A percentile compares a stretch with the other conserved stretches of the same genome.
phyloP scores from a whole-genome alignment of 108 stramenopile species.

The Cyclostephanos tholiformis region DNA sequence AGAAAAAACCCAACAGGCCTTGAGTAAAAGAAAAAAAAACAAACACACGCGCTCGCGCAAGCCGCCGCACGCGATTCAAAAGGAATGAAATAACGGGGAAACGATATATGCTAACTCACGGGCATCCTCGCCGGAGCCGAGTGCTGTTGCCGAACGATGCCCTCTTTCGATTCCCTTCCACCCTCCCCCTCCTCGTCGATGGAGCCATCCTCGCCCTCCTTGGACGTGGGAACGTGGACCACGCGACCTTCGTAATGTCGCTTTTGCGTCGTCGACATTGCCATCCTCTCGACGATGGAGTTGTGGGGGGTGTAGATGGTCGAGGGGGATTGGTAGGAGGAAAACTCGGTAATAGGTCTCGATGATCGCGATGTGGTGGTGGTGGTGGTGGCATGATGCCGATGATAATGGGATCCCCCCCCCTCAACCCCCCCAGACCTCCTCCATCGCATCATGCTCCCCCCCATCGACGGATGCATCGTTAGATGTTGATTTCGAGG shows the following conservation, averaged over 20 bases:
- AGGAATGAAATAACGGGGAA: too few species aligned
- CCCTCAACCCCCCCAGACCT: not conserved
- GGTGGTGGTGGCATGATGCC: not conserved
- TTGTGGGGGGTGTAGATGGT: conserved; percentile 12
- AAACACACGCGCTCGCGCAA: too few species aligned
- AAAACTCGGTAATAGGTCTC: not conserved
- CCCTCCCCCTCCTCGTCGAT: conserved; percentile 1
- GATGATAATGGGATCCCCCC: not conserved
- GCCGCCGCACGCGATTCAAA: not conserved
- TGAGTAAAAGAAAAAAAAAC: too few species aligned
- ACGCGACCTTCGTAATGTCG: conserved; percentile 11
- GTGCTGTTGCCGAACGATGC: not conserved
- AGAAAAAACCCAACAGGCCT: too few species aligned
- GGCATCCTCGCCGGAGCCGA: conserved; percentile 31
- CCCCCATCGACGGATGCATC: conserved; percentile 4
- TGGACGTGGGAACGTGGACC: conserved; percentile 19
- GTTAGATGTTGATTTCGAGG: too few species aligned
- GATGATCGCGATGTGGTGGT: too few species aligned
- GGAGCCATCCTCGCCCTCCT: not conserved
- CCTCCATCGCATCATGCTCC: not conserved
- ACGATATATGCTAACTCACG: too few species aligned
- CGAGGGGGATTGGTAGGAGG: conserved; percentile 5
- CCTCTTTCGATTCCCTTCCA: conserved; percentile 3
- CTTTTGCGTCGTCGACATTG: conserved; percentile 29
- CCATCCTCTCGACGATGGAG: conserved; percentile 7